Base-by-base conservation (phyloP, 345 rosid species). In the Aethionema arabicum region DNA sequence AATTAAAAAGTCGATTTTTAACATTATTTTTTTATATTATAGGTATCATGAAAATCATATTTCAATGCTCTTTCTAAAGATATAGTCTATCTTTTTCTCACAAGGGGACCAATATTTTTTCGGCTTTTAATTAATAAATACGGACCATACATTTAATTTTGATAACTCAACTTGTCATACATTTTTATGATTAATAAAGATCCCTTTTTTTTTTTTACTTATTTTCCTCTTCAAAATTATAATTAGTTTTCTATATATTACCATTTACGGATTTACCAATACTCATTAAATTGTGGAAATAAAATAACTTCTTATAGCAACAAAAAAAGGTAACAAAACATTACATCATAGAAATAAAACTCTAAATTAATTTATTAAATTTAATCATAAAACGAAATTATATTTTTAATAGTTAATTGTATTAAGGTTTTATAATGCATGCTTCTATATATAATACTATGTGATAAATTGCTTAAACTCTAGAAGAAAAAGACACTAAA, bases 91-190 rank as follows among this genome's bases (percentile, higher is more conserved):
- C 56, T 65, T 46, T 57, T 58, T 71, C 8, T 6, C 70, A 44
- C 49, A 43, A 52, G 61, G 70, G 70, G 61, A 52, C 75, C 75
- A 44, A 63, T 65, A 29, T 14, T 21, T 58, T 68, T 71, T 44
- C 61, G 61, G 38, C 61, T 52, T 44, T 64, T 14, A n/a, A 57
- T 70, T 29, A 27, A 71, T 58, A 43, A 53, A 7, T 63, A 32
- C 49, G 42, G 74, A 40, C 49, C 63, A 41, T 7, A 59, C 61
- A 58, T 58, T 71, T 65, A 64, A 5, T 71, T 37, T 59, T 16
- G 6, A 9, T 70, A 39, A 54, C 55, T 42, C 59, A 52, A 43
- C 65, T 64, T 63, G 59, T 62, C 59, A 70, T 40, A 63, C 63
- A 56, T 63, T 63, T 63, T 41, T 63, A 63, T 39, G 59, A 70